Evolutionary conservation across 1,139 yeast genomes (phyloP), one percentile per base, ranked within the genome.

Genomic region (Blastobotrys niveus): DNA sequence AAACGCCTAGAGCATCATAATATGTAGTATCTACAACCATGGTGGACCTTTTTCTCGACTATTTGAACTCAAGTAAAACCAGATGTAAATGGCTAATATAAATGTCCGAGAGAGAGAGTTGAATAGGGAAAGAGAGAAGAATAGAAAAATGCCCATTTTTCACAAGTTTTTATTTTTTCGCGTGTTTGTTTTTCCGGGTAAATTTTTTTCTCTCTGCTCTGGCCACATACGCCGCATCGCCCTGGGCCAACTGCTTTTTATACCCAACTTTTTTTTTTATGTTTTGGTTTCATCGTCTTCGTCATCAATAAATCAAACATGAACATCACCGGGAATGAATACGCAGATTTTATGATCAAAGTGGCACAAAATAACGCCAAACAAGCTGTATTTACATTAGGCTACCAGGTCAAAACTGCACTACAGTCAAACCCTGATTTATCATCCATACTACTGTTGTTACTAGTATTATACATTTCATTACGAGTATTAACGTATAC

Each of bases 1-100:
- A 53, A 29, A 93, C 73, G 18, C 77, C 86, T 50, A 91, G 71
- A 30, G 80, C 63, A 55, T 91, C 97, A 62, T 91, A 91, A 67
- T 89, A 91, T 14, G 80, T 74, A 0, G 96, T 85, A 59, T 91
- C 98, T 41, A 84, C 94, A n/a, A 86, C 97, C 95, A 87, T 88
- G 40, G 15, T 33, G 19, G 25, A n/a, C 25, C 4, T 34, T 9
- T 21, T 34, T 5, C 8, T 34, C 12, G 27, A 25, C 27, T 9
- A n/a, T n/a, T n/a, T n/a, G n/a, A n/a, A n/a, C n/a, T n/a, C n/a
- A n/a, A n/a, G n/a, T n/a, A n/a, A n/a, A n/a, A n/a, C n/a, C n/a
- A n/a, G n/a, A n/a, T n/a, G n/a, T n/a, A n/a, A n/a, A n/a, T n/a
- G n/a, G n/a, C n/a, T n/a, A n/a, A n/a, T n/a, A n/a, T n/a, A n/a